Base-by-base conservation (phyloP, 805 yeast species). In the Cyberlindnera meyerae region DNA sequence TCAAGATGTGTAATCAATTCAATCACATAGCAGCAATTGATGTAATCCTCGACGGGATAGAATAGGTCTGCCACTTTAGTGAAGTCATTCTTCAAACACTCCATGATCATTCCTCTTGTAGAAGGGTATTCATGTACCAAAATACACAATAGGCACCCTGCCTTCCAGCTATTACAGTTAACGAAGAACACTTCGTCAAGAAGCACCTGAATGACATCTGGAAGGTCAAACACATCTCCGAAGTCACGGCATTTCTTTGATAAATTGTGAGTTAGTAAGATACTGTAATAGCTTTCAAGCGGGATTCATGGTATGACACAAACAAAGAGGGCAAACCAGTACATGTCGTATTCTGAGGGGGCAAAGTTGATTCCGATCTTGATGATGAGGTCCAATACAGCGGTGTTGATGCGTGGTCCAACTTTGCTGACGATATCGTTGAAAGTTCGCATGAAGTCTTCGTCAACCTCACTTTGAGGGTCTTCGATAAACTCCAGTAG, bases 121-220 rank as follows among this genome's bases (percentile, higher is more conserved):
- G 38, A 15, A 6, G 40, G 8, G 27, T 51, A 54, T 27, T 54
- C 55, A 29, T 47, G 49, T n/a, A 50, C 37, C 31, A 54, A 37
- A 9, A 47, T 47, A 25, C 54, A 52, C 27, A 54, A 32, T 9
- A 52, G 28, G 22, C 54, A 52, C 1, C 50, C 42, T 4, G 54
- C 57, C 36, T 52, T 54, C 58, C 58, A 54, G 18, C 54, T 51
- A 22, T 45, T 44, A 6, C 33, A 18, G 27, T 37, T 36, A 8
- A 18, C 22, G 4, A 31, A n/a, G 6, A 45, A 11, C 8, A 35
- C 34, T 18, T 43, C 45, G 0, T 43, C 36, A 4, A 44, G 24
- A 22, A 53, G 40, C 1, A 38, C 5, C 3, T 27, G 37, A 18
- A 44, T 26, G 20, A 41, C 15, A 4, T 39, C 36, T 3, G 47